A percentile compares a stretch with the other conserved stretches of the same genome.
These are phyloP conservation scores for Pyrenopolyporus hunteri DNA, from an alignment of 495 filamentous ascomycete species.

Conservation along the genomic window DNA sequence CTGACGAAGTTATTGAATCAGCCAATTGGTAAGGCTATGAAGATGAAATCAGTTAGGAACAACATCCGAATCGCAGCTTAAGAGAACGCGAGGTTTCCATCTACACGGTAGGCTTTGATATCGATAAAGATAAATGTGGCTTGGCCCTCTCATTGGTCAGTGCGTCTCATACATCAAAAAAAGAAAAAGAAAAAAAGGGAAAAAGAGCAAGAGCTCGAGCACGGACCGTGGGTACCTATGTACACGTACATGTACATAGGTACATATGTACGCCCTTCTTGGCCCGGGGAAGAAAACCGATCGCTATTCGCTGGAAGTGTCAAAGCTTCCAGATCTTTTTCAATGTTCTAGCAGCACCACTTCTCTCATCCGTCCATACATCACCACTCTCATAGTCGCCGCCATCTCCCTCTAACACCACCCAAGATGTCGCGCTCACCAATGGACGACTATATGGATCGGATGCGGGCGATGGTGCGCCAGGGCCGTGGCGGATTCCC, in stretches of 20 bases:
- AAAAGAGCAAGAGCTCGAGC: too few species aligned
- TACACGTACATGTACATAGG: not conserved
- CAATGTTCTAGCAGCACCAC: conserved; percentile 9
- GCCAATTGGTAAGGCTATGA: not conserved
- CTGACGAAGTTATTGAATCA: conserved; percentile 8
- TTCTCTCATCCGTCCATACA: conserved; percentile 9
- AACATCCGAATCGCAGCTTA: not conserved
- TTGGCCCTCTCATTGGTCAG: too few species aligned
- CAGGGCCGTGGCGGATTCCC: conserved; percentile 46
- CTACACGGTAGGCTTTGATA: too few species aligned
- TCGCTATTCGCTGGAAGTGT: conserved; percentile 27
- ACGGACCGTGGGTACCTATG: not conserved
- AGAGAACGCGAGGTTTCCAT: not conserved
- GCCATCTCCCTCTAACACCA: not conserved
- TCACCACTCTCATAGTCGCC: not conserved
- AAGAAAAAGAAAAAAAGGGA: too few species aligned
- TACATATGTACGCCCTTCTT: not conserved
- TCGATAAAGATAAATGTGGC: not conserved
- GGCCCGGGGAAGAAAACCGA: conserved; percentile 25
- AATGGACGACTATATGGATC: conserved; percentile 51
- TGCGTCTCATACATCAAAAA: too few species aligned
- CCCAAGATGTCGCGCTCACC: conserved; percentile 57
- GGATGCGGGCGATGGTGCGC: conserved; percentile 40
- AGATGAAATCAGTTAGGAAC: not conserved
- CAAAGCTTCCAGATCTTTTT: conserved; percentile 24